Evolutionary conservation across 1,284 basidiomycete species (phyloP), one percentile per base, ranked within the genome.

Genomic region (Sporisorium graminicola): DNA sequence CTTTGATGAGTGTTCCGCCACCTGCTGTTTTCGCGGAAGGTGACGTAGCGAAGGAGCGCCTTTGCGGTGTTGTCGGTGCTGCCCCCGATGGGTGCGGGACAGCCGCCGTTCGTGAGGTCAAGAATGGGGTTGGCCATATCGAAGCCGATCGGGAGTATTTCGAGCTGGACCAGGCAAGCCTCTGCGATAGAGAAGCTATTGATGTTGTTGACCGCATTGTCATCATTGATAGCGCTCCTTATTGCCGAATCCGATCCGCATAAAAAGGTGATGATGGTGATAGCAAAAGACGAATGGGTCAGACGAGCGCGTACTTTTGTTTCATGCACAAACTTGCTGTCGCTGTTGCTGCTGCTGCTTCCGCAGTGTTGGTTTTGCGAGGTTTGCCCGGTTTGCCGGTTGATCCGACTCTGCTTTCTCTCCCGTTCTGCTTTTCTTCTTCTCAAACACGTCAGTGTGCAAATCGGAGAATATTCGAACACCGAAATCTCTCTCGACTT

Each of bases 11-110:
- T 1, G 56, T 69, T 24, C 58, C 42, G 8, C 43, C 35, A 2
- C 67, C 73, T 0, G 49, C 64, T 16, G 59, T 52, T 51, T 40
- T 59, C 2, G 62, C 63, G 9, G 67, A 31, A 5, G 73, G 64
- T 6, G 73, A 57, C 12, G 73, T 75, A 8, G 73, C 64, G n/a
- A 75, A 59, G 2, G 67, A 49, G 29, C 72, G 49, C 10, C 58
- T 22, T 50, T 43, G 40, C 9, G 62, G 40, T 22, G 57, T 31
- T 24, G 50, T 33, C 12, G n/a, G n/a, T 31, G 58, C 9, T 26
- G 58, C 22, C 29, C 61, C 13, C 13, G 59, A 16, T 42, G 35
- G 24, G 20, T 35, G 33, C 16, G 59, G 24, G 33, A 26, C 26
- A 6, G 24, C 3, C 10, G 61, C 24, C 8, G 51, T 22, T 51